These are phyloP conservation scores for Daldinia concentrica DNA, from an alignment of 495 filamentous ascomycete genomes.

Conservation along the genomic window DNA sequence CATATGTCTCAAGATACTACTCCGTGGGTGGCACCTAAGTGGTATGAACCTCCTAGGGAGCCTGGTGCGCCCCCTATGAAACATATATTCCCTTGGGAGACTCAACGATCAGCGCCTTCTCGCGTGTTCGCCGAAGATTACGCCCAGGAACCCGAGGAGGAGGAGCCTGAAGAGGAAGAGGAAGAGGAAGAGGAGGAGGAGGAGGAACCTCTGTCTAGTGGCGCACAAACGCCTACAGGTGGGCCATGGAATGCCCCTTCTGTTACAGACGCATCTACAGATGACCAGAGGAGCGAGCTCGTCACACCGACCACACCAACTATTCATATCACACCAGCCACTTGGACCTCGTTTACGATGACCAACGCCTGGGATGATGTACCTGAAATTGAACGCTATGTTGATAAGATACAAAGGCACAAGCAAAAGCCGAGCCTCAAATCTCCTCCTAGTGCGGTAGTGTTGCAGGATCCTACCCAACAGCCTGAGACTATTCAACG, in stretches of 20 bases:
- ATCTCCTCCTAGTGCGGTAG: slow-evolving; percentile 25
- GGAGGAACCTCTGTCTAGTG: not conserved
- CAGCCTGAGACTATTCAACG: slow-evolving; percentile 45
- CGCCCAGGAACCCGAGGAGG: slow-evolving; percentile 10
- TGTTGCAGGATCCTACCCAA: slow-evolving; percentile 23
- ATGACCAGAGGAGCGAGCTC: slow-evolving; percentile 52
- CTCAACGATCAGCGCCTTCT: slow-evolving; percentile 67
- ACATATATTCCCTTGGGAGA: slow-evolving; percentile 89
- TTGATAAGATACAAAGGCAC: slow-evolving; percentile 72
- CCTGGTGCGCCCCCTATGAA: slow-evolving; percentile 59
- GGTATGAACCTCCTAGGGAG: slow-evolving; percentile 76
- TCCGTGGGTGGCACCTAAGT: slow-evolving; percentile 85
- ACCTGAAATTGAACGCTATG: slow-evolving; percentile 82
- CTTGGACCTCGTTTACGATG: slow-evolving; percentile 70
- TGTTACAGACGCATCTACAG: slow-evolving; percentile 48
- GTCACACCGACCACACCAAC: slow-evolving; percentile 59
- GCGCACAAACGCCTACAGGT: slow-evolving; percentile 22
- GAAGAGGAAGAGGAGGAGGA: not conserved
- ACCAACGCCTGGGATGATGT: slow-evolving; percentile 91
- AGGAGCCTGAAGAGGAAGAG: slow-evolving; percentile 12
- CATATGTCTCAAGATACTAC: slow-evolving; percentile 75
- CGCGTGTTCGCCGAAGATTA: slow-evolving; percentile 70
- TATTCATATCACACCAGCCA: slow-evolving; percentile 57
- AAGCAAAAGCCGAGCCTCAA: slow-evolving; percentile 64
- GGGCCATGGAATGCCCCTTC: slow-evolving; percentile 47